These are phyloP conservation scores for Coniochaeta sp. DNA, from an alignment of 2,329 filamentous ascomycete species.

Conservation along the genomic window DNA sequence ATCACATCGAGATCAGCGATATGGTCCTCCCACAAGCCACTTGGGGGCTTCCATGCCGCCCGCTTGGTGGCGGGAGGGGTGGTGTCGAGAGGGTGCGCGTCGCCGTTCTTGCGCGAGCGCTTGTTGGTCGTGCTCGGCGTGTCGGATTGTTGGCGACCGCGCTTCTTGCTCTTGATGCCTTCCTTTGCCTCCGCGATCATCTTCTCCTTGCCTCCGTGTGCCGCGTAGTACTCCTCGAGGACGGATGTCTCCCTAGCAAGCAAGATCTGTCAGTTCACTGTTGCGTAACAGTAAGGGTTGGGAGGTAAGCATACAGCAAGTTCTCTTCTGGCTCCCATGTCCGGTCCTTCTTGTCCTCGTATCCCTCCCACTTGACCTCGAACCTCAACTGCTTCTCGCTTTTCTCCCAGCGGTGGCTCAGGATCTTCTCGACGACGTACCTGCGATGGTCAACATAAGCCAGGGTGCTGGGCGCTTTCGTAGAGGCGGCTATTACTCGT, in stretches of 20 bases:
- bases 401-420: conserved; percentile 38
- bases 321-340: conserved; percentile 79
- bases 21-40: conserved; percentile 71
- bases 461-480: neutral
- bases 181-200: conserved; percentile 45
- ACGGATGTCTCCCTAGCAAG: conserved; percentile 22
- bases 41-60: conserved; percentile 57
- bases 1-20: conserved; percentile 66
- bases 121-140: conserved; percentile 34
- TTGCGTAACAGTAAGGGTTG: neutral
- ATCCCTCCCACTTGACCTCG: conserved; percentile 77
- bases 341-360: conserved; percentile 58
- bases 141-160: conserved; percentile 38
- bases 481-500: conserved; percentile 23
- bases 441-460: conserved; percentile 31
- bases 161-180: conserved; percentile 49
- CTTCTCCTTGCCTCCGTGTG: conserved; percentile 55
- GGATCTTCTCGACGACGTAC: conserved; percentile 69
- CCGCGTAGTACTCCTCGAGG: conserved; percentile 56
- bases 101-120: conserved; percentile 37
- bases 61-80: conserved; percentile 39
- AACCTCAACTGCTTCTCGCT: conserved; percentile 48
- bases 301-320: conserved; percentile 37
- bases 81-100: conserved; percentile 40
- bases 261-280: neutral